Evolutionary conservation across 2,329 filamentous ascomycete species (phyloP).

Genomic region (Phoma sp.): DNA sequence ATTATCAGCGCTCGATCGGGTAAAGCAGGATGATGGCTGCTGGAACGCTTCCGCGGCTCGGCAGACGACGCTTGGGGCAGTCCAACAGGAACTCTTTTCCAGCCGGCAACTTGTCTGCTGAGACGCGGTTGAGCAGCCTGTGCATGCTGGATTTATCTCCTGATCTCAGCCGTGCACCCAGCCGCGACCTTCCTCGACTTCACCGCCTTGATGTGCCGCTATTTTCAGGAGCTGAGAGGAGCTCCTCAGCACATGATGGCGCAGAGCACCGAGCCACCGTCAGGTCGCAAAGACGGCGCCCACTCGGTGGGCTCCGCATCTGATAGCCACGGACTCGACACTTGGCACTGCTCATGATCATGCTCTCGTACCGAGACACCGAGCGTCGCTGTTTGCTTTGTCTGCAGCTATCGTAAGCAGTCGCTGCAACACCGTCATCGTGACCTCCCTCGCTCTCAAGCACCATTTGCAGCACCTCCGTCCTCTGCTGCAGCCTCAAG

Average conservation of each 20-base stretch:
- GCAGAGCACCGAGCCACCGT: constrained; percentile 2
- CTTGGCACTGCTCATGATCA: neutral
- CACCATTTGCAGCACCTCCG: neutral
- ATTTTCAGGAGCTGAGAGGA: constrained; percentile 13
- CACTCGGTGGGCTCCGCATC: constrained; percentile 15
- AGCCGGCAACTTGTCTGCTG: constrained; percentile 7
- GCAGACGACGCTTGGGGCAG: neutral
- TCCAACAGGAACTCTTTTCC: constrained; percentile 4
- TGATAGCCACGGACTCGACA: constrained; percentile 5
- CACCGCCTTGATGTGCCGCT: constrained; percentile 7
- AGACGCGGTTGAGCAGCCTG: constrained; percentile 3
- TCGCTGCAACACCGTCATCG: neutral
- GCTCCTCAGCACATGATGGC: constrained; percentile 10
- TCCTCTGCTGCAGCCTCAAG: neutral
- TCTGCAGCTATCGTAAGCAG: neutral
- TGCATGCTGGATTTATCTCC: neutral
- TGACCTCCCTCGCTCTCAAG: neutral
- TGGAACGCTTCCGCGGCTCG: constrained; percentile 12
- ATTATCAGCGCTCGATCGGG: constrained; percentile 15
- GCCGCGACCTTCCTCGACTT: neutral
- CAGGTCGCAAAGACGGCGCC: neutral
- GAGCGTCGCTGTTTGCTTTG: neutral
- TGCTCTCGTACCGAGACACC: neutral
- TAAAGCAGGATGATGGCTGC: constrained; percentile 12
- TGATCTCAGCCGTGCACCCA: constrained; percentile 6